Base-by-base conservation (phyloP, 1,139 yeast genomes). In the Debaryomyces subglobosus region DNA sequence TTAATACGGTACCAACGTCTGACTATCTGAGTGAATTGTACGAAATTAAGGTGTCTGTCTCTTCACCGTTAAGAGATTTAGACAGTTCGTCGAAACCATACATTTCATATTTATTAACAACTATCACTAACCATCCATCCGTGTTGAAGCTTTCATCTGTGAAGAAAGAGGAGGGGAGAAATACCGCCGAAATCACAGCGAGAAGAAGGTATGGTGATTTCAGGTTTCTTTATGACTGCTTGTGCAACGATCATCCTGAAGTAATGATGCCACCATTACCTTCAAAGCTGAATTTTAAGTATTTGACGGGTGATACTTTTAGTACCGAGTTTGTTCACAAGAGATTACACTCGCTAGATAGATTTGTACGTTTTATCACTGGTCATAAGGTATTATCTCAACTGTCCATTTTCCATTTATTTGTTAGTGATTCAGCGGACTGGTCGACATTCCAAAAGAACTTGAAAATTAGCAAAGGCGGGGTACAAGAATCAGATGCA, bases 251-350 rank as follows among this genome's bases (percentile, higher is more conserved):
- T 62, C 89, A 77, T 61, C 96, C 97, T 0, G 88, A 95, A 2
- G 78, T 88, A 49, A 82, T 94, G 33, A 83, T 94, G 0, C 99
- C 99, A 1, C 98, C 99, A 9, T 74, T 94, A 48, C 99, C 99
- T 0, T 96, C 95, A 53, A 92, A 91, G 68, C 89, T 88, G 72
- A 82, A 96, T 52, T 75, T 92, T 58, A 96, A 94, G 65, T 94
- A 94, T 64, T 77, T 94, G 49, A 91, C 96, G 38, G 99, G 99
- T n/a, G 98, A 94, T 60, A 78, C 96, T 16, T 89, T 89, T 63
- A 82, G 89, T 46, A 69, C 79, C 9, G 89, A 89, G 50, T 94
- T 94, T 67, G 92, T 96, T 0, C 75, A 79, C 53, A 88, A 89
- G 62, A 74, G 99, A 55, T 85, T 96, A n/a, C 84, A 85, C 44